A percentile compares a stretch with the other conserved stretches of the same genome.
Evolutionary conservation across 768 basidiomycete species (phyloP).

Genomic region (Tricholoma terreum): DNA sequence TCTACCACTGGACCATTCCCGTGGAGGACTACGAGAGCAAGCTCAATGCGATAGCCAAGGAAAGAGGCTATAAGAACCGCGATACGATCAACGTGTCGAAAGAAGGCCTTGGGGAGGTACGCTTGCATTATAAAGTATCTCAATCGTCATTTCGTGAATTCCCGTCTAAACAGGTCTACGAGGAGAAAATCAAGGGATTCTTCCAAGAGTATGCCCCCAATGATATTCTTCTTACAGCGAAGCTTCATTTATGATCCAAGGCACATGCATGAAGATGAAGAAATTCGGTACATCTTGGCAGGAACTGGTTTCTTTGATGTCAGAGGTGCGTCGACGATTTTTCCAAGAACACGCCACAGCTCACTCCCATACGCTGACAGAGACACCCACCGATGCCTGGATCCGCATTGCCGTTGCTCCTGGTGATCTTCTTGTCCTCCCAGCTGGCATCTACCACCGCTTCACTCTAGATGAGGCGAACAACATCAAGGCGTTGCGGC

Average conservation of each 20-base stretch:
- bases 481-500: conserved; percentile 69
- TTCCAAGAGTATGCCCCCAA: conserved; percentile 66
- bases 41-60: conserved; percentile 60
- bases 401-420: conserved; percentile 72
- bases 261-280: conserved; percentile 95
- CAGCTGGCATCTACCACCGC: conserved; percentile 91
- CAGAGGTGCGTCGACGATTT: conserved; percentile 50
- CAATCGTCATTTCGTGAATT: background rate
- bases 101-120: conserved; percentile 71
- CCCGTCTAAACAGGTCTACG: conserved; percentile 48
- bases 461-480: conserved; percentile 84
- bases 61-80: conserved; percentile 79
- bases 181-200: conserved; percentile 77
- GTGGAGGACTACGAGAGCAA: conserved; percentile 54
- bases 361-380: conserved; percentile 29
- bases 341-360: background rate
- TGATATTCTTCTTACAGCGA: background rate
- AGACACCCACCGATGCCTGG: conserved; percentile 69
- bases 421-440: conserved; percentile 85
- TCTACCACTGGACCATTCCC: conserved; percentile 67
- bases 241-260: conserved; percentile 21
- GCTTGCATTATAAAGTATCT: conserved; percentile 12
- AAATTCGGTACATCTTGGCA: conserved; percentile 83
- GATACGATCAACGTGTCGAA: conserved; percentile 78
- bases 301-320: conserved; percentile 95